Evolutionary conservation across 495 filamentous ascomycete species (phyloP).

Genomic region (Neurospora pannonica): DNA sequence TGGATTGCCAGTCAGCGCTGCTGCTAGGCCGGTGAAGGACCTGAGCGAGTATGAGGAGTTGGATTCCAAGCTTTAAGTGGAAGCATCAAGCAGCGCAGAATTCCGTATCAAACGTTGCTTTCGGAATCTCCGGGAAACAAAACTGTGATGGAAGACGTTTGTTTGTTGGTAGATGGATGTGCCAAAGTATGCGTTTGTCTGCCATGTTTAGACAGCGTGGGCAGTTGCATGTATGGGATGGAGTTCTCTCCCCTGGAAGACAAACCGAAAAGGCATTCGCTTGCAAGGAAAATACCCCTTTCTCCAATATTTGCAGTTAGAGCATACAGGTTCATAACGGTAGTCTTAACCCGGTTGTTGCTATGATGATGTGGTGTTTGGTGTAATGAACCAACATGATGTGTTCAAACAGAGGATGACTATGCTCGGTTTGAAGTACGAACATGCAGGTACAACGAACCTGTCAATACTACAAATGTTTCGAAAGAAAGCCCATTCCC

Average conservation of each 20-base stretch:
- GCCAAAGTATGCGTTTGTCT: neutral
- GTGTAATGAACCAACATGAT: neutral
- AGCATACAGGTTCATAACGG: neutral
- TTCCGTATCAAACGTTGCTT: neutral
- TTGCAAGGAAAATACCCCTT: neutral
- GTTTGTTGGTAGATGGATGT: neutral
- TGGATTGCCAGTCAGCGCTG: constrained; percentile 54
- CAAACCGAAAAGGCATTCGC: neutral
- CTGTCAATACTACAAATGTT: neutral
- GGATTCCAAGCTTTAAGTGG: constrained; percentile 53
- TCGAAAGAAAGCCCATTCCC: neutral
- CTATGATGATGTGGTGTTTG: neutral
- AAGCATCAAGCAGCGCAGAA: neutral
- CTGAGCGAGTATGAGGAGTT: constrained; percentile 76
- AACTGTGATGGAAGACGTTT: neutral
- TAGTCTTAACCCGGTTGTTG: neutral
- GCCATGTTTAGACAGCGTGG: neutral
- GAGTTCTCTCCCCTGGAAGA: neutral
- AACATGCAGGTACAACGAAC: neutral
- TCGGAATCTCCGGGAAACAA: neutral
- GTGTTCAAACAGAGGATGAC: neutral
- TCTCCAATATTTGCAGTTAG: neutral
- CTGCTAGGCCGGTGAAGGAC: constrained; percentile 60
- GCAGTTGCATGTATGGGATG: neutral
- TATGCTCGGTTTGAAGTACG: neutral